Conservation (phyloP, 1,284 basidiomycete species). For the Ustilago lituana region DNA sequence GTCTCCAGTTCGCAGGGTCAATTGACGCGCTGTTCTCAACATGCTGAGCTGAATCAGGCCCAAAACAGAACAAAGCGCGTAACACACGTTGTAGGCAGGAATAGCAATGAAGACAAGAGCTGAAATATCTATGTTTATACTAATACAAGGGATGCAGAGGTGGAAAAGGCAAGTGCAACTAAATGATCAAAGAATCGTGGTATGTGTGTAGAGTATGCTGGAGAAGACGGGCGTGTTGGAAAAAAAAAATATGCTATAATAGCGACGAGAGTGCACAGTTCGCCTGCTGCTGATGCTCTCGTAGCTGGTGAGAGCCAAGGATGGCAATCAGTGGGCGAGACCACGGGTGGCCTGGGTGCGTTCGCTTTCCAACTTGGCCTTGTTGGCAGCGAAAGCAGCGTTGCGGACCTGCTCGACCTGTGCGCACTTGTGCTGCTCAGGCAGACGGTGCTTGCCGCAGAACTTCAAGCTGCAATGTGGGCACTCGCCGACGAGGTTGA, state of each 20-base stretch:
- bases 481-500: slow-evolving; percentile 66
- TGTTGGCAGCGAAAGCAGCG: slow-evolving; percentile 65
- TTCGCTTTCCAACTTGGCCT: slow-evolving; percentile 65
- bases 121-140: slow-evolving; percentile 4
- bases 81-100: not conserved
- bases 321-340: slow-evolving; percentile 59
- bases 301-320: no score
- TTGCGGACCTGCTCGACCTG: slow-evolving; percentile 62
- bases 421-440: slow-evolving; percentile 64
- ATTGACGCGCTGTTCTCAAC: no score
- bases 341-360: slow-evolving; percentile 60
- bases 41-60: no score
- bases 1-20: no score
- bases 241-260: no score
- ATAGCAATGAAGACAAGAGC: not conserved
- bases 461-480: slow-evolving; percentile 66
- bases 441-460: slow-evolving; percentile 64
- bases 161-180: not conserved
- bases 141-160: slow-evolving; percentile 16
- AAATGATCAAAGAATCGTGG: not conserved
- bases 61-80: no score
- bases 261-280: not conserved
- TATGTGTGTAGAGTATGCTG: slow-evolving; percentile 4
- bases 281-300: not conserved
- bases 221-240: not conserved